Base-by-base conservation (phyloP, 306 rosid genomes). In the Fragaria nilgerrensis region DNA sequence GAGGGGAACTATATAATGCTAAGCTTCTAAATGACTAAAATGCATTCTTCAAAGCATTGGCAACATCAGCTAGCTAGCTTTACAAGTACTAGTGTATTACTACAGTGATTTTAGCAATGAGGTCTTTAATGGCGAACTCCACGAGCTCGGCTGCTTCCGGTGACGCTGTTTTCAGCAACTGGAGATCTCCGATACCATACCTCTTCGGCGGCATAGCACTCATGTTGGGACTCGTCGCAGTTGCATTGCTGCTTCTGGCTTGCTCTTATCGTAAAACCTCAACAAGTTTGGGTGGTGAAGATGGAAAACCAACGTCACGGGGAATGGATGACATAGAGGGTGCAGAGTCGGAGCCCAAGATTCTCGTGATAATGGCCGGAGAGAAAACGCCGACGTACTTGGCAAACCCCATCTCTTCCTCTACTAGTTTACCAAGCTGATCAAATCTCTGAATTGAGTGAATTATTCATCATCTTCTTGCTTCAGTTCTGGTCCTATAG, bases 331-430 rank as follows among this genome's bases (percentile, higher is more conserved):
- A 74, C 41, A 49, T 48, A 67, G 82, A 48, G 47, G 43, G 20
- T 5, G 72, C 15, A 39, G 41, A 50, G 75, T 74, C 77, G 0
- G 87, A 86, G 72, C 85, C 91, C 4, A 82, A 85, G 75, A 78
- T 90, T 48, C 90, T 90, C 70, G 97, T 92, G 16, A 84, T 92
- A 29, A 90, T 94, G 97, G 89, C 97, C 1, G 98, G 98, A 65
- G 96, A 90, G 39, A 77, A 53, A 7, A 89, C 73, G 47, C 96
- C 98, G 27, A 85, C 97, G 5, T 84, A 78, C 84, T 84, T 94
- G 83, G 98, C 97, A 63, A 83, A 77, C 27, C 97, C 96, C 2
- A 9, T 77, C 10, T 20, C 75, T 48, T 48, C 85, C 65, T 61
- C 75, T 44, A 19, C n/a, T 74, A 74, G 45, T 8, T 36, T 20